Evolutionary conservation across 768 basidiomycete species (phyloP), one percentile per base, ranked within the genome.

Genomic region (Phanerodontia chrysosporium): DNA sequence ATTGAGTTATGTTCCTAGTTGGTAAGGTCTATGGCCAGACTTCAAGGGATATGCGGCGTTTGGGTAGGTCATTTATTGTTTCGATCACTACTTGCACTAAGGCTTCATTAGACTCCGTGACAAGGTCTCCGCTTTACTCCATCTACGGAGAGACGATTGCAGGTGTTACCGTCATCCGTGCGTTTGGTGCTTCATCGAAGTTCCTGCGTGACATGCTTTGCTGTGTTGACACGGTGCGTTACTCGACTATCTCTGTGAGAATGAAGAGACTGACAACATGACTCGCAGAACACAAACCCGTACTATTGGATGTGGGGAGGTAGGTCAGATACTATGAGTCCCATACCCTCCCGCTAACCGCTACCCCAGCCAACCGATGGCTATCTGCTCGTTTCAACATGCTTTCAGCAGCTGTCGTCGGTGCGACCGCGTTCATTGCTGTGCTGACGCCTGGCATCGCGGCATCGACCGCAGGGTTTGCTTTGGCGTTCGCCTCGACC

Each of bases 241-340:
- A 51, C 8, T 14, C 32, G 14, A 35, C 8, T 35, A 14, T 14
- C 32, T n/a, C n/a, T n/a, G n/a, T n/a, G n/a, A n/a, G n/a, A n/a
- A n/a, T n/a, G n/a, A n/a, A n/a, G n/a, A n/a, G n/a, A n/a, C n/a
- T n/a, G n/a, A n/a, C n/a, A n/a, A n/a, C n/a, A n/a, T n/a, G n/a
- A n/a, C 2, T 12, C 30, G 21, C 48, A 82, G 80, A 84, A 83
- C 57, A 64, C 83, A 16, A 90, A 84, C 67, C 90, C 90, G 2
- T 89, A 85, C 69, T 93, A 90, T 67, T 95, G 94, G 94, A 88
- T 90, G 82, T 94, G 90, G 91, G 89, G 85, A 75, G 85, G 86
- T 89, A 69, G 76, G 10, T 18, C 39, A 18, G 65, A 58, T 44
- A 4, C 44, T 27, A 32, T 21, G 12, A n/a, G n/a, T 32, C 39